Conservation (phyloP, 148 eudicot species). For the Rhododendron ovatum region DNA sequence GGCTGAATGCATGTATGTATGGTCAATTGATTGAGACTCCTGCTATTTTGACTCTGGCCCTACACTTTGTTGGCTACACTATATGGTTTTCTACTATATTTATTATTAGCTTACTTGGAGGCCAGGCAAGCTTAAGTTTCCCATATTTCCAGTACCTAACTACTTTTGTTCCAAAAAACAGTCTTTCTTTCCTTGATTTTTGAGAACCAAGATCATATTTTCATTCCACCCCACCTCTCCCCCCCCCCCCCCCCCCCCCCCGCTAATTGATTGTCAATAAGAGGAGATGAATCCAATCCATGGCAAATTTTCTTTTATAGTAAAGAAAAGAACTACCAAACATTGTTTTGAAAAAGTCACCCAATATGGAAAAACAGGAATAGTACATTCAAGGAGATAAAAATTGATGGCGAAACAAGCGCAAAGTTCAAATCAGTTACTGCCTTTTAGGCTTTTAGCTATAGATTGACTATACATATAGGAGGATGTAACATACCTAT, state of each 20-base stretch:
- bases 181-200: background rate
- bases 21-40: background rate
- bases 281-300: background rate
- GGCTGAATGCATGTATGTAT: background rate
- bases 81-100: background rate
- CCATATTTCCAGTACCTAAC: background rate
- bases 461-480: background rate
- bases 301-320: background rate
- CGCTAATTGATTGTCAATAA: background rate
- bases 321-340: background rate
- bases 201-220: background rate
- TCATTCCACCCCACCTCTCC: background rate
- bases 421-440: background rate
- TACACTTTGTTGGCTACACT: background rate
- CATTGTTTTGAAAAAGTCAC: background rate
- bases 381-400: background rate
- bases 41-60: background rate
- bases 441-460: background rate
- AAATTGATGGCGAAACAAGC: background rate
- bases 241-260: background rate
- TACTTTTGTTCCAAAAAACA: background rate
- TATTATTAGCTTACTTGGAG: background rate
- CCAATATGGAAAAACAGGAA: background rate
- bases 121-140: background rate
- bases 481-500: background rate